Evolutionary conservation across 1,284 basidiomycete species (phyloP).

Genomic region (Kwoniella shivajii): DNA sequence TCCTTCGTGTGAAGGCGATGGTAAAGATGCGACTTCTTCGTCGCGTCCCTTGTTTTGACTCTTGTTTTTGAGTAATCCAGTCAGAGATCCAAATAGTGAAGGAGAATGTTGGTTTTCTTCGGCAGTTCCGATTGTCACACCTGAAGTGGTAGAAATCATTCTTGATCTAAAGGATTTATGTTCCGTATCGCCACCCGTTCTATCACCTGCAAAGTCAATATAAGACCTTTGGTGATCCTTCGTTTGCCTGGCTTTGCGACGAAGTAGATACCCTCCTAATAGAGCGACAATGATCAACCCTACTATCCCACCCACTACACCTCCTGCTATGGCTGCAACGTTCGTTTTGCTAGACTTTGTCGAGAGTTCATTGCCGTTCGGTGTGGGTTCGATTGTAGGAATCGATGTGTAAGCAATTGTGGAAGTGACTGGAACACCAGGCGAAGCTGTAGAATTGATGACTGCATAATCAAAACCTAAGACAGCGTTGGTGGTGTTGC

Average conservation of each 20-base stretch:
- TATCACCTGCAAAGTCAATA: neutral
- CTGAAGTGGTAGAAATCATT: neutral
- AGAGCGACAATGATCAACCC: constrained; percentile 15
- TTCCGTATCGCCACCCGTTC: neutral
- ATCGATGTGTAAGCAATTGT: neutral
- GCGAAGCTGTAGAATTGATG: constrained; percentile 4
- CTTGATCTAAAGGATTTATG: neutral
- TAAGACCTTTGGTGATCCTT: neutral
- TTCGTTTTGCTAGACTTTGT: neutral
- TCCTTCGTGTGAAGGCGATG: neutral
- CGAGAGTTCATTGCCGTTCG: neutral
- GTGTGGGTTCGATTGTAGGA: neutral
- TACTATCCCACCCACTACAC: constrained; percentile 15
- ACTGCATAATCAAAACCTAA: constrained; percentile 25
- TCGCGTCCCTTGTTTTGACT: too few species aligned
- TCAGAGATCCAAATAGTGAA: neutral
- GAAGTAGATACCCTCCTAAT: constrained; percentile 6
- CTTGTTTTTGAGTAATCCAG: neutral
- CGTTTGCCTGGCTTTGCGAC: neutral
- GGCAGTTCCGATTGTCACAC: neutral
- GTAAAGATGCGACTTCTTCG: neutral
- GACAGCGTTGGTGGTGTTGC: neutral
- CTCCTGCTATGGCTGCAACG: constrained; percentile 15
- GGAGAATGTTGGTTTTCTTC: neutral
- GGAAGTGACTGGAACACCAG: neutral